Base-by-base conservation (phyloP, 768 basidiomycete genomes). In the Termitomyces heimii region DNA sequence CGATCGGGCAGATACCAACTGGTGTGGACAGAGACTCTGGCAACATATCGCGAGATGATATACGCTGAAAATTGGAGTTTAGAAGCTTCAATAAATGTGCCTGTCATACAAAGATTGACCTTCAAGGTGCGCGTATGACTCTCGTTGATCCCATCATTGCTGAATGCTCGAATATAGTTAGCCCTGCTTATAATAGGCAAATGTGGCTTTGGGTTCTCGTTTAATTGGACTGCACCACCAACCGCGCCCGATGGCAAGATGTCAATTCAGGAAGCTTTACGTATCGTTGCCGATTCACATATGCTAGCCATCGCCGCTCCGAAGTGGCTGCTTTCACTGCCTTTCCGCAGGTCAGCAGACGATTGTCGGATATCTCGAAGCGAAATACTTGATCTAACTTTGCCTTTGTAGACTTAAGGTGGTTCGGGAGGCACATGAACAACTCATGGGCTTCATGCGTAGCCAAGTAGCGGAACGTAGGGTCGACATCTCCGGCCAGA, bases 181-280 rank as follows among this genome's bases (percentile, higher is more conserved):
- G 74, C 78, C 4, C 69, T 80, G 12, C 60, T 79, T 16, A 64
- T 78, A 13, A 71, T 82, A 24, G 75, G 73, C 10, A 73, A 67
- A 61, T 80, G 79, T 55, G 78, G 75, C 2, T 79, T 80, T 48
- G 80, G 79, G 4, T 73, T 80, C 40, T 63, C 70, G 0, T 75
- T 77, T 51, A 68, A 68, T 34, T 80, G 77, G 78, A 60, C 62
- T 8, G 63, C 70, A 6, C 77, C 76, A 26, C 73, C 77, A 0
- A 67, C 55, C 13, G 64, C 71, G 2, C 59, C 69, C 4, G 71
- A 76, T 53, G 76, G 77, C 13, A 65, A 44, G 0, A 72, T 79
- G 68, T 69, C 75, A 2, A 32, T 77, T 1, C 73, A 75, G 48
- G 68, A 74, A 63, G 71, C 75, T 6, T 61, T 77, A 13, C 67